These are phyloP conservation scores for Botrytis paeoniae DNA, from an alignment of 2,329 filamentous ascomycete species.

Conservation along the genomic window DNA sequence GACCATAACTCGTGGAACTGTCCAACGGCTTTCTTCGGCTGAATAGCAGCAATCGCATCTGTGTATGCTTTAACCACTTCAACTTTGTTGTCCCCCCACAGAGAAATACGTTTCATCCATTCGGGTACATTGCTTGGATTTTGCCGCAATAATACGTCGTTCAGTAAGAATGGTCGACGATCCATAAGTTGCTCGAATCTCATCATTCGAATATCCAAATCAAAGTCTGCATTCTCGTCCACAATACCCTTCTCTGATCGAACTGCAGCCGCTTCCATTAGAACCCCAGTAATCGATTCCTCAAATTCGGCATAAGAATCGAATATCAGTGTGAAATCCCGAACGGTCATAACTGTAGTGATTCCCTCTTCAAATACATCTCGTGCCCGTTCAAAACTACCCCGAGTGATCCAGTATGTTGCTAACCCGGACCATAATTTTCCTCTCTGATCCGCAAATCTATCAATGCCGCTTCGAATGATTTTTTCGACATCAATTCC, in stretches of 20 bases:
- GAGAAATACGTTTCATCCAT: conserved; percentile 93
- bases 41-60: conserved; percentile 86
- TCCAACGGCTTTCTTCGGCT: conserved; percentile 90
- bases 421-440: conserved; percentile 94
- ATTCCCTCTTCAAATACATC: conserved; percentile 96
- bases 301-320: conserved; percentile 97
- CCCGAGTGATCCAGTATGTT: conserved; percentile 92
- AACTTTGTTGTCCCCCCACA: conserved; percentile 90
- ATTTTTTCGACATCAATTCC: conserved; percentile 91
- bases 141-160: conserved; percentile 90
- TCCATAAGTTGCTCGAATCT: conserved; percentile 98
- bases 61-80: conserved; percentile 95
- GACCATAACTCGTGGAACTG: conserved; percentile 94
- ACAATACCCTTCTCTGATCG: conserved; percentile 75
- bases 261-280: conserved; percentile 83
- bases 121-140: conserved; percentile 95
- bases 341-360: conserved; percentile 96
- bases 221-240: conserved; percentile 84
- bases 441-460: conserved; percentile 90
- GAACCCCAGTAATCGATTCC: conserved; percentile 84
- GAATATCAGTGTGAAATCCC: conserved; percentile 94
- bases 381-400: conserved; percentile 86
- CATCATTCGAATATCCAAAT: conserved; percentile 95
- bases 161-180: conserved; percentile 88
- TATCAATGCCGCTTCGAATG: conserved; percentile 83